These are phyloP conservation scores for Kwoniella pini DNA, from an alignment of 768 basidiomycete genomes.

Conservation along the genomic window DNA sequence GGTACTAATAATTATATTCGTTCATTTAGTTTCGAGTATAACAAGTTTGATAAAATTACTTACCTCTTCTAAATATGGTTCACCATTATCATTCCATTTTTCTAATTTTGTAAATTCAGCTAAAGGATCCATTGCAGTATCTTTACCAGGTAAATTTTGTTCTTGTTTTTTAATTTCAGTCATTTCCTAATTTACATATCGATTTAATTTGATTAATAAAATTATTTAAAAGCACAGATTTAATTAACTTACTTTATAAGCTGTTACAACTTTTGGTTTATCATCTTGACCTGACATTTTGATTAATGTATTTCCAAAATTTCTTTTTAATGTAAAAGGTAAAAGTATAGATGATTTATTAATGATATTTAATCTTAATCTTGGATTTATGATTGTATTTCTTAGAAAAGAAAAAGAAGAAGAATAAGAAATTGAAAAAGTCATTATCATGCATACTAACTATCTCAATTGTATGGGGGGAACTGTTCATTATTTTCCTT, in stretches of 20 bases:
- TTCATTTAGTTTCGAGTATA: too few species aligned
- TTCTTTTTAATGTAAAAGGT: slow-evolving; percentile 6
- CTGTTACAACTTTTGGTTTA: slow-evolving; percentile 45
- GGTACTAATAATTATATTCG: slow-evolving; percentile 56
- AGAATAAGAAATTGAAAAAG: slow-evolving; percentile 8
- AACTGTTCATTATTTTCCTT: too few species aligned
- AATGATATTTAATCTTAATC: not conserved
- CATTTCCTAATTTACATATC: slow-evolving; percentile 28
- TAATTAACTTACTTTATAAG: slow-evolving; percentile 35
- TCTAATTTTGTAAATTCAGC: slow-evolving; percentile 55
- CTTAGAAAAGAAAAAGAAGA: not conserved
- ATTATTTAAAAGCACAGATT: not conserved
- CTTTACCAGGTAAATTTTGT: slow-evolving; percentile 61
- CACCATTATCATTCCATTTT: slow-evolving; percentile 61
- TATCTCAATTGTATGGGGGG: too few species aligned
- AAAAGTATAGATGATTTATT: not conserved
- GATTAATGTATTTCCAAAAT: slow-evolving; percentile 17
- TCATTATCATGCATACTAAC: too few species aligned
- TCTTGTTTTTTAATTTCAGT: slow-evolving; percentile 53
- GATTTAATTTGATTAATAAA: not conserved
- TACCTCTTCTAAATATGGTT: slow-evolving; percentile 58
- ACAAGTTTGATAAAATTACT: slow-evolving; percentile 5
- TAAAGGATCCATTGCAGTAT: slow-evolving; percentile 59
- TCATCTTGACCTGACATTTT: slow-evolving; percentile 33
- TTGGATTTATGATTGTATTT: not conserved